These are phyloP conservation scores for Phytopythium delawarense DNA, from an alignment of 352 stramenopile species.

Conservation along the genomic window DNA sequence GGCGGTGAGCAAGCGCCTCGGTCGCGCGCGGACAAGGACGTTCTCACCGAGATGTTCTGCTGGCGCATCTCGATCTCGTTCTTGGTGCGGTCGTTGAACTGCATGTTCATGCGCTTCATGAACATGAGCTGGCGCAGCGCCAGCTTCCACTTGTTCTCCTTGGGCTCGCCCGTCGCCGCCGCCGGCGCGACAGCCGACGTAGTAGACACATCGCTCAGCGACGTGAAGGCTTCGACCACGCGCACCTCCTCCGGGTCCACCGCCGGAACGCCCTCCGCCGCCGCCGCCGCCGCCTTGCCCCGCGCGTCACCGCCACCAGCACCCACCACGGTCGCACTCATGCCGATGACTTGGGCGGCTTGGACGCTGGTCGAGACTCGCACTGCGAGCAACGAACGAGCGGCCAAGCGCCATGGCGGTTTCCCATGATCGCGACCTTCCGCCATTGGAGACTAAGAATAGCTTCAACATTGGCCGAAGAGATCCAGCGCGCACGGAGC, in stretches of 20 bases:
- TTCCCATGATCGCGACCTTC: not conserved
- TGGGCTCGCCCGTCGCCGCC: not conserved
- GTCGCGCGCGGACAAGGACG: not conserved
- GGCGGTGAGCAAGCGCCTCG: not conserved
- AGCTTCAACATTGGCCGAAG: not conserved
- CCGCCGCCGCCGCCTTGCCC: not conserved
- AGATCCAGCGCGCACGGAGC: too few relatives aligned
- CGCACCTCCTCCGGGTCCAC: slow-evolving; percentile 5
- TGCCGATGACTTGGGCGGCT: not conserved
- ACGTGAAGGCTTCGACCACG: slow-evolving; percentile 7
- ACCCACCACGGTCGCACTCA: not conserved
- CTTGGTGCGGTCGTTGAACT: slow-evolving; percentile 69
- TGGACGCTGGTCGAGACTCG: not conserved
- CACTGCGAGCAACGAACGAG: not conserved
- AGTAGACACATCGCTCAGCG: not conserved
- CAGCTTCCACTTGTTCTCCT: slow-evolving; percentile 74
- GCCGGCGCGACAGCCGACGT: not conserved
- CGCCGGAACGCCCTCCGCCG: not conserved
- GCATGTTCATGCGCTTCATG: slow-evolving; percentile 82
- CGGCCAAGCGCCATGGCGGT: not conserved
- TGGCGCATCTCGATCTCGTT: slow-evolving; percentile 78
- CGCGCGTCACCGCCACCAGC: not conserved
- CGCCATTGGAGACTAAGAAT: not conserved
- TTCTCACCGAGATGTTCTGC: slow-evolving; percentile 65
- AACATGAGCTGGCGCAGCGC: slow-evolving; percentile 77